Evolutionary conservation across 176 grass and related monocot species (phyloP).

Genomic region (Phyllostachys edulis): DNA sequence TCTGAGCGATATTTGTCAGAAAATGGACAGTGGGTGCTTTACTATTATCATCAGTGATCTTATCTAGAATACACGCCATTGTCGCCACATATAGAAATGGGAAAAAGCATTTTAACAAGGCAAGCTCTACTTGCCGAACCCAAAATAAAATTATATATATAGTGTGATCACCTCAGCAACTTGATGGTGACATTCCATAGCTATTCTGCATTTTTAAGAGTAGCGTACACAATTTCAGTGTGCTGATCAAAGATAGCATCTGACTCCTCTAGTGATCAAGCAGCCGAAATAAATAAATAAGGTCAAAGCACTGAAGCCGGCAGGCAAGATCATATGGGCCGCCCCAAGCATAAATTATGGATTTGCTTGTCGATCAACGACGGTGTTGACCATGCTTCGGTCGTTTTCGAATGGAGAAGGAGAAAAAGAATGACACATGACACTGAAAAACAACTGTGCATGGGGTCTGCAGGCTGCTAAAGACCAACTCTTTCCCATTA

Average conservation of each 20-base stretch:
- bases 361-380: not conserved
- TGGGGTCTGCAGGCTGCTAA: conserved; percentile 38
- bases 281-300: not conserved
- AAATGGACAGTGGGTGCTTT: not conserved
- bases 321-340: conserved; percentile 5
- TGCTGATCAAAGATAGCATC: not conserved
- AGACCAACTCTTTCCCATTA: conserved; percentile 9
- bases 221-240: not conserved
- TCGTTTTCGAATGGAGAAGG: not conserved
- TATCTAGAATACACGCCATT: not conserved
- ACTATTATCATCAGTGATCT: not conserved
- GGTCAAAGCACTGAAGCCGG: not conserved
- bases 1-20: not conserved
- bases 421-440: not conserved
- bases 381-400: not conserved
- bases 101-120: not conserved
- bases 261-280: not conserved
- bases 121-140: not conserved
- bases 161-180: not conserved
- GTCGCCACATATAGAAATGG: not conserved
- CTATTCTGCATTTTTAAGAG: not conserved
- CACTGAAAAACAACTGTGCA: not conserved
- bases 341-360: conserved; percentile 21
- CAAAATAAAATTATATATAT: not conserved
- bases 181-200: not conserved